Conservation (phyloP, 2,329 filamentous ascomycete genomes). For the Herpotrichia juniperi region DNA sequence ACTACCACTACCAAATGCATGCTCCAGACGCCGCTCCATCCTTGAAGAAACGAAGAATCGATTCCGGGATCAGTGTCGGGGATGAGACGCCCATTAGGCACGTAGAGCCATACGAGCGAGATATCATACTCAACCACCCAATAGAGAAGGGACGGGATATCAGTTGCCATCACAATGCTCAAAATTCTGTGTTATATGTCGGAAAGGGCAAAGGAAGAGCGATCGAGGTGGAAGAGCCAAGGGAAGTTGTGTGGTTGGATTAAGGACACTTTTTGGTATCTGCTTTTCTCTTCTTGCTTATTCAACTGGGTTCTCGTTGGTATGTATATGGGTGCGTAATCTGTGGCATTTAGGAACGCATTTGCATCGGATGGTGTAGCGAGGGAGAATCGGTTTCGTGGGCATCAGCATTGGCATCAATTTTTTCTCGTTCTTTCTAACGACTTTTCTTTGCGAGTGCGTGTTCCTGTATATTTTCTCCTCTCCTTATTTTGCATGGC, state of each 20-base stretch:
- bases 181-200: not conserved
- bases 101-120: not conserved
- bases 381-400: too few species aligned
- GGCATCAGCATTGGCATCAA: too few species aligned
- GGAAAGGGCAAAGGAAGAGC: not conserved
- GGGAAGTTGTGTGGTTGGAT: not conserved
- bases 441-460: too few species aligned
- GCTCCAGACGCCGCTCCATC: not conserved
- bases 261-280: not conserved
- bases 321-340: too few species aligned
- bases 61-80: not conserved
- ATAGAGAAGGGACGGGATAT: not conserved
- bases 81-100: not conserved
- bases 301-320: too few species aligned
- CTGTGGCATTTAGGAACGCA: too few species aligned
- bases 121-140: not conserved
- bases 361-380: too few species aligned
- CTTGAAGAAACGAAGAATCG: not conserved
- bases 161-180: not conserved
- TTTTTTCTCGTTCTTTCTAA: too few species aligned
- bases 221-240: not conserved
- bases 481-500: too few species aligned
- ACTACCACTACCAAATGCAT: not conserved
- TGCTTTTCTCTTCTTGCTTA: not conserved
- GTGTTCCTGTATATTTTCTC: too few species aligned